phyloP scores from a whole-genome alignment of 1,139 yeast species.

The Kodamaea ohmeri region DNA sequence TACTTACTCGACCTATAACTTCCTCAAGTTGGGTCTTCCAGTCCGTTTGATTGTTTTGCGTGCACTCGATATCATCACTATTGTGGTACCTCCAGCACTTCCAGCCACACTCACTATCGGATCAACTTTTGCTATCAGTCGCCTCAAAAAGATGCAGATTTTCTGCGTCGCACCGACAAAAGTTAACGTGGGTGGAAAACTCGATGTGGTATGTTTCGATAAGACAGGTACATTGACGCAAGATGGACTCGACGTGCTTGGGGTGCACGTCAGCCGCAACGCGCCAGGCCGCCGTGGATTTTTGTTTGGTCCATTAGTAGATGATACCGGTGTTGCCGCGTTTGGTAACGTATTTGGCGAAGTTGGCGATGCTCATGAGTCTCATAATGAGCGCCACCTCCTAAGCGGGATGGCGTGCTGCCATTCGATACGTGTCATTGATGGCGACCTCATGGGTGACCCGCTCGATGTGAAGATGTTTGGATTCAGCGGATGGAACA shows the following conservation, averaged over 20 bases:
- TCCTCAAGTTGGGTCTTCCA: constrained; percentile 71
- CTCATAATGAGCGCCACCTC: constrained; percentile 34
- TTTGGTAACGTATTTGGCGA: no score
- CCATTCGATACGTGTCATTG: constrained; percentile 80
- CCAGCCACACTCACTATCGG: constrained; percentile 98
- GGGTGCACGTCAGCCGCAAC: constrained; percentile 65
- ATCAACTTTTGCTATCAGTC: constrained; percentile 81
- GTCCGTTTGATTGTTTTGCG: constrained; percentile 71
- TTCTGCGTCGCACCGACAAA: constrained; percentile 92
- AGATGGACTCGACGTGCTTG: constrained; percentile 91
- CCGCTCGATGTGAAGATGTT: constrained; percentile 94
- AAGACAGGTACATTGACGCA: constrained; percentile 97
- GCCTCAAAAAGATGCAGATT: constrained; percentile 63
- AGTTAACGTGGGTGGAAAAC: constrained; percentile 90
- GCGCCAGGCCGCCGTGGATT: constrained; percentile 52
- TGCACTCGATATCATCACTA: constrained; percentile 90
- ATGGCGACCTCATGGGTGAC: constrained; percentile 82
- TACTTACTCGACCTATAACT: constrained; percentile 76
- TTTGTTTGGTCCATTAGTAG: constrained; percentile 49
- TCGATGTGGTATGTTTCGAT: constrained; percentile 89
- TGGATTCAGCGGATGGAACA: constrained; percentile 71
- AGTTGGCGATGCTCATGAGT: constrained; percentile 22
- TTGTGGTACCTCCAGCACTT: constrained; percentile 97
- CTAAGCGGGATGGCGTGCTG: constrained; percentile 72
- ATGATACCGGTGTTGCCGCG: no score